These are phyloP conservation scores for Cryptosporidium ryanae DNA, from an alignment of 169 alveolate genomes.

Conservation along the genomic window DNA sequence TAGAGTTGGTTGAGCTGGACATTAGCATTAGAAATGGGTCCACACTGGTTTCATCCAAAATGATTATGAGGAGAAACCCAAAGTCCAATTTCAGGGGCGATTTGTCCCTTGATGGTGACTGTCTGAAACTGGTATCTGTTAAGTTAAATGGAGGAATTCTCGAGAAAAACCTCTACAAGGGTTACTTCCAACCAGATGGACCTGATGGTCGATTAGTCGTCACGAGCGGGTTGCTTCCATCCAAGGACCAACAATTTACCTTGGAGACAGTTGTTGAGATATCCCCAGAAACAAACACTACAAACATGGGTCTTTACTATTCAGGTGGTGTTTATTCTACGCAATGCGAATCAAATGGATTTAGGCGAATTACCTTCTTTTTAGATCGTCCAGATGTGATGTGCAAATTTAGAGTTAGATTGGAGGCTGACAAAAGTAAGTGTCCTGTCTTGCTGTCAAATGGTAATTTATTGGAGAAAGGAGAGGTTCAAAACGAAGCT, in stretches of 20 bases:
- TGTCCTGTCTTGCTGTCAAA: constrained; percentile 89
- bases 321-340: constrained; percentile 88
- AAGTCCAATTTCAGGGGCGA: constrained; percentile 80
- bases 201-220: constrained; percentile 76
- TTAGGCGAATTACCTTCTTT: constrained; percentile 89
- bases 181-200: constrained; percentile 75
- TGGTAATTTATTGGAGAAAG: constrained; percentile 86
- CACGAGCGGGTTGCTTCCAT: constrained; percentile 66
- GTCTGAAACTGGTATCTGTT: constrained; percentile 83
- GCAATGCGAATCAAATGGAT: constrained; percentile 94
- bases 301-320: constrained; percentile 87
- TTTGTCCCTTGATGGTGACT: constrained; percentile 88
- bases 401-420: constrained; percentile 84
- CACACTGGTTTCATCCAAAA: constrained; percentile 77
- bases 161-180: constrained; percentile 74
- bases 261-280: constrained; percentile 83
- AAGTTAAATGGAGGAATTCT: constrained; percentile 81
- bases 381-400: constrained; percentile 93
- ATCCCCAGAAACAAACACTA: constrained; percentile 85
- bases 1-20: constrained; percentile 82
- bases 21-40: constrained; percentile 83
- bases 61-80: constrained; percentile 76
- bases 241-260: constrained; percentile 75
- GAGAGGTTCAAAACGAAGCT: constrained; percentile 63
- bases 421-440: constrained; percentile 87